Evolutionary conservation across 139 green algal species (phyloP).

Genomic region (Zygnema circumcarinatum): DNA sequence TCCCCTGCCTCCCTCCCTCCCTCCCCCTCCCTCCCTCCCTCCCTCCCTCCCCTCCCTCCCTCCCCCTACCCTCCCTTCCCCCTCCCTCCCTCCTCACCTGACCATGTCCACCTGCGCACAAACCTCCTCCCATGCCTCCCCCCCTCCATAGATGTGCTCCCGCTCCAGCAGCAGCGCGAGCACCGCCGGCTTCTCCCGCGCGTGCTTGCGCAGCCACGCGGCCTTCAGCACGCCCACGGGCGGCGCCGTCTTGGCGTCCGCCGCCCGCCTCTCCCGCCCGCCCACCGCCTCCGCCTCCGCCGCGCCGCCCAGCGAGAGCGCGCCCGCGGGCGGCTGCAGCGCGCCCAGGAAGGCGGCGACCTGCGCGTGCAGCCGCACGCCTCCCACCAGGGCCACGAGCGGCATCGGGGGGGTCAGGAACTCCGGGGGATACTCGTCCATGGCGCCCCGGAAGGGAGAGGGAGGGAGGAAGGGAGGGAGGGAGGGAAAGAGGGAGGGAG

Average conservation of each 20-base stretch:
- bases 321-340: constrained; percentile 20
- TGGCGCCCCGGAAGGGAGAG: too few relatives aligned
- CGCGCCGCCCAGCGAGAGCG: constrained; percentile 38
- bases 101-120: constrained; percentile 62
- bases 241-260: constrained; percentile 18
- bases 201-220: constrained; percentile 72
- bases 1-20: too few relatives aligned
- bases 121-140: constrained; percentile 55
- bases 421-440: constrained; percentile 53
- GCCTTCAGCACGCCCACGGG: constrained; percentile 45
- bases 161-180: constrained; percentile 65
- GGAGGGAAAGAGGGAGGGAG: too few relatives aligned
- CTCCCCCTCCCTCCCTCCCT: too few relatives aligned
- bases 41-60: too few relatives aligned
- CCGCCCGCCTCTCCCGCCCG: constrained; percentile 40
- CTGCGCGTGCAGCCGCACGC: constrained; percentile 49
- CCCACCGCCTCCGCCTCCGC: constrained; percentile 34
- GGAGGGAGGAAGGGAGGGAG: too few relatives aligned
- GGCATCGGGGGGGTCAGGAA: constrained; percentile 62
- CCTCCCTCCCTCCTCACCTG: constrained; percentile 34
- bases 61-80: too few relatives aligned
- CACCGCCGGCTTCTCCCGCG: constrained; percentile 62
- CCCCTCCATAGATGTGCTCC: constrained; percentile 60
- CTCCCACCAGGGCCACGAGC: constrained; percentile 64
- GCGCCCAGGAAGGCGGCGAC: constrained; percentile 27